phyloP scores from a whole-genome alignment of 2,329 filamentous ascomycete species.

The Colletotrichum trifolii region DNA sequence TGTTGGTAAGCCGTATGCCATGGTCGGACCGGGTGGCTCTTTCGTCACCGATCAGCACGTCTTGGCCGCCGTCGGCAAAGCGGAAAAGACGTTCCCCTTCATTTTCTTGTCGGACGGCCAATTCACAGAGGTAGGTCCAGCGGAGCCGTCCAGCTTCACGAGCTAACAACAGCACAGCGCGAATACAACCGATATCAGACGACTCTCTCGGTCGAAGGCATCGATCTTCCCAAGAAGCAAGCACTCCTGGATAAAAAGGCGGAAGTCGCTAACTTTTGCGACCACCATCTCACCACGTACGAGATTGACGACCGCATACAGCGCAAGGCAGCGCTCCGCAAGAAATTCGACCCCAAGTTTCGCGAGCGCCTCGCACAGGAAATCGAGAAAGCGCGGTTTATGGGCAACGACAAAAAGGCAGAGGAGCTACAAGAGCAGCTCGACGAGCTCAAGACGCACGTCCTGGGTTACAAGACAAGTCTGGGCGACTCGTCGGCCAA shows the following conservation, averaged over 20 bases:
- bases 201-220: slow-evolving; percentile 76
- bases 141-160: neutral
- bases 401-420: slow-evolving; percentile 69
- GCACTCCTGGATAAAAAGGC: slow-evolving; percentile 77
- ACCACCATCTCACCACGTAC: slow-evolving; percentile 83
- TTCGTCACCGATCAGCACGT: slow-evolving; percentile 91
- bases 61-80: slow-evolving; percentile 82
- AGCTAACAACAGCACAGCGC: slow-evolving; percentile 54
- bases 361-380: slow-evolving; percentile 74
- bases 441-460: slow-evolving; percentile 72
- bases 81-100: slow-evolving; percentile 88
- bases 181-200: slow-evolving; percentile 87
- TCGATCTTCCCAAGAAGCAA: slow-evolving; percentile 79
- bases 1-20: slow-evolving; percentile 83
- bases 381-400: slow-evolving; percentile 73
- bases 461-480: slow-evolving; percentile 78
- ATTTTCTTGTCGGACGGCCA: slow-evolving; percentile 86
- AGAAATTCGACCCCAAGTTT: slow-evolving; percentile 73
- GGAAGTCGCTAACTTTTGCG: slow-evolving; percentile 83
- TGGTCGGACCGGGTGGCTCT: slow-evolving; percentile 79
- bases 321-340: slow-evolving; percentile 74
- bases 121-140: slow-evolving; percentile 78
- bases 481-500: slow-evolving; percentile 66
- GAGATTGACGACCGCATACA: slow-evolving; percentile 85
- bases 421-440: slow-evolving; percentile 69